Conservation (phyloP, 2,329 filamentous ascomycete species). For the Paramyrothecium roridum region DNA sequence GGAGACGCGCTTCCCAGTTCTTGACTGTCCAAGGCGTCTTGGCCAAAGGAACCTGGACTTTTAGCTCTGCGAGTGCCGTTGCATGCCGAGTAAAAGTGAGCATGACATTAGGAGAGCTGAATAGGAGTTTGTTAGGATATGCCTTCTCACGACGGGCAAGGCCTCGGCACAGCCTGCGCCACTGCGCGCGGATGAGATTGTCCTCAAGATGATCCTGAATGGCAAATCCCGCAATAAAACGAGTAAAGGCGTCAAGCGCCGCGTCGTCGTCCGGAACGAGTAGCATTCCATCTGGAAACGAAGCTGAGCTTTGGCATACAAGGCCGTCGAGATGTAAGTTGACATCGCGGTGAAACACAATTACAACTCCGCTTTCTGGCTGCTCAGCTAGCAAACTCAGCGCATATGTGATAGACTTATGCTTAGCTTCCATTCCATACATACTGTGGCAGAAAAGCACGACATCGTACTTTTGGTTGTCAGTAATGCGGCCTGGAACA, state of each 20-base stretch:
- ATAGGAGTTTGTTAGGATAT: conserved; percentile 36
- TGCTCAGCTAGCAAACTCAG: conserved; percentile 42
- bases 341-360: conserved; percentile 53
- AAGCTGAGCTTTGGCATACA: conserved; percentile 41
- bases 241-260: conserved; percentile 45
- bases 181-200: conserved; percentile 30
- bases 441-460: conserved; percentile 63
- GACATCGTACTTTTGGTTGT: conserved; percentile 44
- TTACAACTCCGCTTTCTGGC: conserved; percentile 38
- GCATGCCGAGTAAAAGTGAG: conserved; percentile 44
- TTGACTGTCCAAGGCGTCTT: conserved; percentile 35
- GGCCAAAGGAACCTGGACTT: conserved; percentile 32
- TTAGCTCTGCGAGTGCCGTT: conserved; percentile 38
- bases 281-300: conserved; percentile 42
- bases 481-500: conserved; percentile 16
- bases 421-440: conserved; percentile 54
- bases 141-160: conserved; percentile 36
- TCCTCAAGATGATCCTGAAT: conserved; percentile 26
- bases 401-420: conserved; percentile 39
- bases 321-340: conserved; percentile 42
- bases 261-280: conserved; percentile 41
- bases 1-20: conserved; percentile 45
- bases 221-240: conserved; percentile 47
- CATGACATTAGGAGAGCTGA: conserved; percentile 49
- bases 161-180: conserved; percentile 50